Conservation (phyloP, 805 yeast species). For the Saturnispora mendoncae region DNA sequence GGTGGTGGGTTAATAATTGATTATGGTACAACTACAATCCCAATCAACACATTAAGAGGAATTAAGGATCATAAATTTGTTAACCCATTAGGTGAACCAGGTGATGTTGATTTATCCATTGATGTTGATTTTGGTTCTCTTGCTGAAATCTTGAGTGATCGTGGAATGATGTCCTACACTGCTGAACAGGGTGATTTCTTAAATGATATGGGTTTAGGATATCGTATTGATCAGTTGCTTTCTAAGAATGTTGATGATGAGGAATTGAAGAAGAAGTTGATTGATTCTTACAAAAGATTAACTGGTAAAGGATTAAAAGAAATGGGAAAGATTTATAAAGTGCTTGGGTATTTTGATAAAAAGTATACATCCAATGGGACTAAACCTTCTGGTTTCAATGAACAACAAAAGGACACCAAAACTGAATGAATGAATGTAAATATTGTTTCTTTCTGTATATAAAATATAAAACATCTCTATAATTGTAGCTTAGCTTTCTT, state of each 20-base stretch:
- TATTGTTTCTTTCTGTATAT: too few relatives aligned
- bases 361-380: conserved; percentile 33
- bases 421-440: background rate
- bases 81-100: conserved; percentile 67
- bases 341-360: conserved; percentile 40
- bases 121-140: conserved; percentile 75
- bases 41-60: conserved; percentile 67
- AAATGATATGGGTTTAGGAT: conserved; percentile 65
- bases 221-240: conserved; percentile 51
- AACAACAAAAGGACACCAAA: background rate
- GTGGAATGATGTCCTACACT: conserved; percentile 20
- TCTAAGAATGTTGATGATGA: conserved; percentile 35
- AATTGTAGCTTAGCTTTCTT: background rate
- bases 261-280: conserved; percentile 40
- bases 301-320: conserved; percentile 49
- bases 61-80: conserved; percentile 65
- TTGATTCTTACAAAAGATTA: conserved; percentile 50
- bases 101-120: conserved; percentile 71
- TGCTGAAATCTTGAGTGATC: conserved; percentile 26
- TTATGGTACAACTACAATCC: conserved; percentile 62
- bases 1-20: conserved; percentile 74
- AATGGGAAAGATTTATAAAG: conserved; percentile 76
- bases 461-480: background rate
- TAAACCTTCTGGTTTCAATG: conserved; percentile 49
- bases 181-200: conserved; percentile 72